Evolutionary conservation across 441 rosid genomes (phyloP).

Genomic region (Croton setiger): DNA sequence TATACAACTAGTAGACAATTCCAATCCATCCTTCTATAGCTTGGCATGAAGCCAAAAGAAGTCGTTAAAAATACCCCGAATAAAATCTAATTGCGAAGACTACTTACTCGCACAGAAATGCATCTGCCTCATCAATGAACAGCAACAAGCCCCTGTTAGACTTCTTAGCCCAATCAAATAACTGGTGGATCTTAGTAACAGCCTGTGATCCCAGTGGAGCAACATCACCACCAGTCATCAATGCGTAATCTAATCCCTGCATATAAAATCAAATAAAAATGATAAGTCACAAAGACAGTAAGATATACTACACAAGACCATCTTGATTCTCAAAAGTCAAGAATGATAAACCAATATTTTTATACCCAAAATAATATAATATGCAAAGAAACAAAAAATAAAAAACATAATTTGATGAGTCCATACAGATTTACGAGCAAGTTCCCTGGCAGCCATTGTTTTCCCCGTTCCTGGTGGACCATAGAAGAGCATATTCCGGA

Average conservation of each 20-base stretch:
- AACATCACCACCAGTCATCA: slow-evolving; percentile 99
- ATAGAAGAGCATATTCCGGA: slow-evolving; percentile 87
- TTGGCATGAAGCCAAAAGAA: slow-evolving; percentile 8
- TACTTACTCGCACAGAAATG: slow-evolving; percentile 93
- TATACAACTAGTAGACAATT: neutral
- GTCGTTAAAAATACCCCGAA: neutral
- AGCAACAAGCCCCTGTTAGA: slow-evolving; percentile 78
- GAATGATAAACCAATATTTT: neutral
- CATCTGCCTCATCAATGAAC: slow-evolving; percentile 95
- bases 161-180: slow-evolving; percentile 96
- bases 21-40: neutral
- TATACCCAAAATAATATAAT: slow-evolving; percentile 12
- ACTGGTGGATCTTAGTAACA: slow-evolving; percentile 94
- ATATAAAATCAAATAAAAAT: slow-evolving; percentile 17
- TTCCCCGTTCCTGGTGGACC: slow-evolving; percentile 99
- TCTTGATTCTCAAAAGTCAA: neutral
- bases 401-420: slow-evolving; percentile 9
- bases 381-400: slow-evolving; percentile 2
- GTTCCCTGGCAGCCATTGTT: slow-evolving; percentile 97
- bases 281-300: slow-evolving; percentile 5
- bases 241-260: slow-evolving; percentile 94
- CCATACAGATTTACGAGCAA: slow-evolving; percentile 88
- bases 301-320: neutral
- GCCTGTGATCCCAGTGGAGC: slow-evolving; percentile 97
- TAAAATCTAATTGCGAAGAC: neutral